phyloP scores from a whole-genome alignment of 805 yeast genomes.

The Cyberlindnera maritima region DNA sequence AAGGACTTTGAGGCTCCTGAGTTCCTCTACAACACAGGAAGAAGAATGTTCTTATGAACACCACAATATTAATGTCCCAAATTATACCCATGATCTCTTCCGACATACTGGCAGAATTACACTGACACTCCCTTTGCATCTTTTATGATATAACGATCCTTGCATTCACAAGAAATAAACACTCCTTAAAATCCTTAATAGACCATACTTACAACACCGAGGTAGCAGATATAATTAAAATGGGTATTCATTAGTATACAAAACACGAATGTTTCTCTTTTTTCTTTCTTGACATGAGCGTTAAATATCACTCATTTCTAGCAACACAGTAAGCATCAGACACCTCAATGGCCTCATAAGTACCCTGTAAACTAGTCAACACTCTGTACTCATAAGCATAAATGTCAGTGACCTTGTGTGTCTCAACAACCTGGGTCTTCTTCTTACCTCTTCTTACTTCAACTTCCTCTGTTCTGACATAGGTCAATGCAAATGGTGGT shows the following conservation, averaged over 20 bases:
- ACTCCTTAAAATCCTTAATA: background rate
- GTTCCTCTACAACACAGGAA: slow-evolving; percentile 16
- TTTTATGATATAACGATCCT: background rate
- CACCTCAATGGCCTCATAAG: slow-evolving; percentile 89
- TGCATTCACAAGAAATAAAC: too few relatives aligned
- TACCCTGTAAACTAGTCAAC: slow-evolving; percentile 83
- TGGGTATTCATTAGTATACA: slow-evolving; percentile 5
- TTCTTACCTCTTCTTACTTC: slow-evolving; percentile 38
- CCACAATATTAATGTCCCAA: background rate
- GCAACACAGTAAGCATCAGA: slow-evolving; percentile 76
- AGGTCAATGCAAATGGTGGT: slow-evolving; percentile 88
- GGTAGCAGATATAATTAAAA: background rate
- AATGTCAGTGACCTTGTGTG: slow-evolving; percentile 57
- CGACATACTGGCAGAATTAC: too few relatives aligned
- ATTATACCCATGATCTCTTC: too few relatives aligned
- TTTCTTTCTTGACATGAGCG: background rate
- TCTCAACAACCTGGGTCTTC: slow-evolving; percentile 60
- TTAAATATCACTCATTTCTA: slow-evolving; percentile 32
- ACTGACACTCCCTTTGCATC: too few relatives aligned
- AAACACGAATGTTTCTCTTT: background rate
- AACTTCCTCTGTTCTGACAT: slow-evolving; percentile 64
- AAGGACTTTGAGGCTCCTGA: slow-evolving; percentile 20
- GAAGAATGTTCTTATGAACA: slow-evolving; percentile 7
- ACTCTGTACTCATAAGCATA: slow-evolving; percentile 66
- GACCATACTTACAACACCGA: background rate